Evolutionary conservation across 192 early-diverging fungal species (phyloP).

Genomic region (Powellomyces hirtus): DNA sequence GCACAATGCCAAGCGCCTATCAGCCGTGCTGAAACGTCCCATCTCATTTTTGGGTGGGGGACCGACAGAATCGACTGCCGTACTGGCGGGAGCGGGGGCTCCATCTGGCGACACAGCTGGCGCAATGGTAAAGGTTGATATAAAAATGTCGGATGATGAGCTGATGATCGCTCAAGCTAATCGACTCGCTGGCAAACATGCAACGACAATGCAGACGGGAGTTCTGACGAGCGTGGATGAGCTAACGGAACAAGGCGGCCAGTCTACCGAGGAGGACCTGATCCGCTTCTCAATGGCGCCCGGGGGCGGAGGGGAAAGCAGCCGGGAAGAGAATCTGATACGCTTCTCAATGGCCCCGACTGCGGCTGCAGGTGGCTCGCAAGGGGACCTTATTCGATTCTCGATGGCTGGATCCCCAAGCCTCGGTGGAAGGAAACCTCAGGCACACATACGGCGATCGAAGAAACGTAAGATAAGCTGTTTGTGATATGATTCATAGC

Average conservation of each 20-base stretch:
- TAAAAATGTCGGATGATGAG: not conserved
- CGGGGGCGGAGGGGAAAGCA: not conserved
- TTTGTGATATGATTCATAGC: not conserved
- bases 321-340: conserved; percentile 4
- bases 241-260: not conserved
- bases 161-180: too few relatives aligned
- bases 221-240: conserved; percentile 3
- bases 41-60: not conserved
- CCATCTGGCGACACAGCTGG: not conserved
- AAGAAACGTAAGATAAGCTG: conserved; percentile 1
- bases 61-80: not conserved
- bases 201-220: not conserved
- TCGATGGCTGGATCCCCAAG: not conserved
- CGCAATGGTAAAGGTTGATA: not conserved
- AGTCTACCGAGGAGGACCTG: conserved; percentile 5
- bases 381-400: conserved; percentile 7
- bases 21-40: conserved; percentile 5
- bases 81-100: too few relatives aligned
- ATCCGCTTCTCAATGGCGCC: conserved; percentile 17
- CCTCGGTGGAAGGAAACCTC: not conserved
- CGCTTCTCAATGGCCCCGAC: not conserved
- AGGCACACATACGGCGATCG: not conserved
- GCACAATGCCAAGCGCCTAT: not conserved
- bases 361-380: not conserved
- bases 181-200: not conserved